Evolutionary conservation across 176 grass and related monocot species (phyloP).

Genomic region (Hordeum marinum): DNA sequence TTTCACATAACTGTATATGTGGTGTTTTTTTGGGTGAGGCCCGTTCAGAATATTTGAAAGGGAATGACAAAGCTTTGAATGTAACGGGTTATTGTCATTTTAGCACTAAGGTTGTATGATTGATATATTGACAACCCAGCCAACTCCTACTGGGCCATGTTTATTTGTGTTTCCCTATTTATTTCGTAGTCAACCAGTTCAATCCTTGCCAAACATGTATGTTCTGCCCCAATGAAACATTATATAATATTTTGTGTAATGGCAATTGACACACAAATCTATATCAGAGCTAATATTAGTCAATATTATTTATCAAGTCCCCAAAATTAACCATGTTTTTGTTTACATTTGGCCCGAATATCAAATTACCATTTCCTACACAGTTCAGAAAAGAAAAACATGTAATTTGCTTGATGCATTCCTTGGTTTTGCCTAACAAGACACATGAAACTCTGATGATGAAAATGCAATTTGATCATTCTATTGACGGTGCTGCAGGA

Average conservation of each 20-base stretch:
- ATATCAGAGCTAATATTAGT: background rate
- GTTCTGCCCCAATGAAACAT: background rate
- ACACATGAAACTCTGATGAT: slow-evolving; percentile 13
- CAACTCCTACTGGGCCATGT: background rate
- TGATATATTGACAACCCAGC: background rate
- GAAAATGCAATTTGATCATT: background rate
- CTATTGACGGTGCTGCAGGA: background rate
- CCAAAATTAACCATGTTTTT: background rate
- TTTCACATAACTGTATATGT: background rate
- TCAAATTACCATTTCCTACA: background rate
- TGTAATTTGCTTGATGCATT: background rate
- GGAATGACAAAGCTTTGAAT: background rate
- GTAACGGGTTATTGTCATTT: background rate
- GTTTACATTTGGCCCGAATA: background rate
- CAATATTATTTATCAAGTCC: background rate
- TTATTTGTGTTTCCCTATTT: slow-evolving; percentile 5
- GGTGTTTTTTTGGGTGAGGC: background rate
- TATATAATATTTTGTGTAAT: background rate
- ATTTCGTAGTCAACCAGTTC: background rate
- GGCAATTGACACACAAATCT: background rate
- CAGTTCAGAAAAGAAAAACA: background rate
- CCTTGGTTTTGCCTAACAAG: background rate
- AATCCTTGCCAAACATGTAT: background rate
- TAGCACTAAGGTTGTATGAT: background rate
- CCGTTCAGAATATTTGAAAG: background rate